phyloP scores from a whole-genome alignment of 176 grass and related monocot species.

The Aegilops speltoides region DNA sequence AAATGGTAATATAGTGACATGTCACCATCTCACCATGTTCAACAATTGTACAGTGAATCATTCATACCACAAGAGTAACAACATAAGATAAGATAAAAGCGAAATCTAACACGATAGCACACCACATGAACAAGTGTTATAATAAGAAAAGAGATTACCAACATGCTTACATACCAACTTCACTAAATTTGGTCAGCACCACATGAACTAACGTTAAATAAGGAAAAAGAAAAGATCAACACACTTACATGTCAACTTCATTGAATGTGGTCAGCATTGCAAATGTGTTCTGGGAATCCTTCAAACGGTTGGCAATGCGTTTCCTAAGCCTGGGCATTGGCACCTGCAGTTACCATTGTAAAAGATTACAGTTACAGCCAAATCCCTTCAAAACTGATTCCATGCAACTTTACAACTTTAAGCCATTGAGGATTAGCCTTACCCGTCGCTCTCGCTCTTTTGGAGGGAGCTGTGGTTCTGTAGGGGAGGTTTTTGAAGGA shows the following conservation, averaged over 20 bases:
- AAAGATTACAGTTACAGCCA: background rate
- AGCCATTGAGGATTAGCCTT: slow-evolving; percentile 14
- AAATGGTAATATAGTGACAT: no score
- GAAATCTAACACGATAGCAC: background rate
- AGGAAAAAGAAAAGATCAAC: background rate
- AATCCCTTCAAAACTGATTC: background rate
- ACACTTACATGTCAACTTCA: slow-evolving; percentile 96
- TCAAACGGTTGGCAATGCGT: slow-evolving; percentile 89
- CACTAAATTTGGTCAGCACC: slow-evolving; percentile 73
- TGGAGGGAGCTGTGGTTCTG: slow-evolving; percentile 94
- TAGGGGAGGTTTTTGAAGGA: slow-evolving; percentile 57
- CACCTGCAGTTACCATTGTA: slow-evolving; percentile 51
- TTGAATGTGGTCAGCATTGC: slow-evolving; percentile 96
- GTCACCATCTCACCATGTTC: background rate
- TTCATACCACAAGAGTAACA: background rate
- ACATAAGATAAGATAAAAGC: background rate
- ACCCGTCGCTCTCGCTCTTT: slow-evolving; percentile 94
- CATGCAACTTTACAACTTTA: slow-evolving; percentile 6
- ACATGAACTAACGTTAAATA: background rate
- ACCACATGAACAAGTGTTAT: background rate
- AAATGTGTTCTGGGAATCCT: slow-evolving; percentile 99
- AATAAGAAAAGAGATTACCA: background rate
- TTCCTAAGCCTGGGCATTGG: slow-evolving; percentile 96
- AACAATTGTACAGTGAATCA: background rate
- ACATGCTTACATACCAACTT: slow-evolving; percentile 91